A percentile compares a stretch with the other conserved stretches of the same genome.
Conservation (phyloP, 352 stramenopile genomes). For the Phytopythium boreale region DNA sequence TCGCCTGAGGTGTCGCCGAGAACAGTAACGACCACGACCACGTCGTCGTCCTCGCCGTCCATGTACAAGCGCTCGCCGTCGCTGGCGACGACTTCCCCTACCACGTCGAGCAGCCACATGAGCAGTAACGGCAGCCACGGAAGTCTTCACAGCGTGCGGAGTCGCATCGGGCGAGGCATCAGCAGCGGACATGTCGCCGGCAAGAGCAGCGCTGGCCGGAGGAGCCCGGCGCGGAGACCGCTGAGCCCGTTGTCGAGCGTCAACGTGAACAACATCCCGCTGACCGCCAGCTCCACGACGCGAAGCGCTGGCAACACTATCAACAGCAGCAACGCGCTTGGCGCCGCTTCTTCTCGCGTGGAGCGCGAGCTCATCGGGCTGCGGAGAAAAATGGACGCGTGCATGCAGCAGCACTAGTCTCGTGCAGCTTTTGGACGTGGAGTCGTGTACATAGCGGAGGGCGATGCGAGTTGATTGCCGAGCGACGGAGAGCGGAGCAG, state of each 20-base stretch:
- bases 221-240: not conserved
- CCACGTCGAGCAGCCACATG: constrained; percentile 21
- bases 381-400: constrained; percentile 59
- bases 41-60: constrained; percentile 53
- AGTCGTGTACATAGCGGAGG: not conserved
- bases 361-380: constrained; percentile 51
- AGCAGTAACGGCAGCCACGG: constrained; percentile 26
- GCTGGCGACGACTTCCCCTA: constrained; percentile 19
- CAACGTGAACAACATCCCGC: constrained; percentile 16
- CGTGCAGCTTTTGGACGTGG: too few species aligned
- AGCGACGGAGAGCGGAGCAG: not conserved
- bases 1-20: constrained; percentile 2
- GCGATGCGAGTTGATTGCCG: not conserved
- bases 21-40: constrained; percentile 39
- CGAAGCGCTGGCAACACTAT: not conserved
- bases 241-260: constrained; percentile 21
- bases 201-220: constrained; percentile 1
- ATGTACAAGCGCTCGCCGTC: constrained; percentile 32
- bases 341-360: constrained; percentile 30
- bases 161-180: constrained; percentile 26
- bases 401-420: constrained; percentile 26
- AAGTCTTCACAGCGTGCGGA: constrained; percentile 20
- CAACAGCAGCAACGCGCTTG: constrained; percentile 7
- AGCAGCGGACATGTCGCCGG: constrained; percentile 13
- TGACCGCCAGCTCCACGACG: constrained; percentile 8